Evolutionary conservation across 106 monocot genomes (phyloP).

Genomic region (Dendrobium officinale): DNA sequence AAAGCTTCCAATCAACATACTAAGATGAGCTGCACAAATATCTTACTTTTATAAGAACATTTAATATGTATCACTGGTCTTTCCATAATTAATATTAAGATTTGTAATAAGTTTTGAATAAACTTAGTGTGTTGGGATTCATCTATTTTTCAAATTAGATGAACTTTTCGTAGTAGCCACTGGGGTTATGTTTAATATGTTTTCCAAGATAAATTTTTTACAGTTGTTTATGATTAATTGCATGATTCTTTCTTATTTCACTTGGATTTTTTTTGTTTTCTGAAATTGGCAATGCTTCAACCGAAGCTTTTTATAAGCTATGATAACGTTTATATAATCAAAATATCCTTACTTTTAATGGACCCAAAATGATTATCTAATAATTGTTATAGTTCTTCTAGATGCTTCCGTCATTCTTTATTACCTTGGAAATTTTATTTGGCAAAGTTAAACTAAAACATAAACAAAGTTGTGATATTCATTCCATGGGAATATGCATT

Average conservation of each 20-base stretch:
- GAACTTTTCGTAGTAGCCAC: background rate
- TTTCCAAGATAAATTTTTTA: background rate
- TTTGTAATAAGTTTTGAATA: background rate
- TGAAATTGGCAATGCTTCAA: no score
- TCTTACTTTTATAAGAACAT: background rate
- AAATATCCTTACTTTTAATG: background rate
- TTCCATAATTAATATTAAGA: background rate
- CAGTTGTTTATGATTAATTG: no score
- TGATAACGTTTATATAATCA: background rate
- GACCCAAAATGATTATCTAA: background rate
- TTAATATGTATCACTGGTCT: background rate
- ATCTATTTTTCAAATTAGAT: background rate
- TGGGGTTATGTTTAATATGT: background rate
- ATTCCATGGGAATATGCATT: background rate
- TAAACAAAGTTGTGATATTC: background rate
- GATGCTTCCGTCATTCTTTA: no score
- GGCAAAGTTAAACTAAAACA: background rate
- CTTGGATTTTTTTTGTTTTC: no score
- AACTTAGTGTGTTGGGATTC: background rate
- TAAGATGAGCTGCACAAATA: no score
- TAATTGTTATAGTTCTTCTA: no score
- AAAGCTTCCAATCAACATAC: no score
- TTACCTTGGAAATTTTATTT: background rate
- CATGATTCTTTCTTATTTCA: no score
- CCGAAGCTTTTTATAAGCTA: no score